phyloP scores from a whole-genome alignment of 225 moss, liverwort and hornwort genomes.

The Climacium dendroides region DNA sequence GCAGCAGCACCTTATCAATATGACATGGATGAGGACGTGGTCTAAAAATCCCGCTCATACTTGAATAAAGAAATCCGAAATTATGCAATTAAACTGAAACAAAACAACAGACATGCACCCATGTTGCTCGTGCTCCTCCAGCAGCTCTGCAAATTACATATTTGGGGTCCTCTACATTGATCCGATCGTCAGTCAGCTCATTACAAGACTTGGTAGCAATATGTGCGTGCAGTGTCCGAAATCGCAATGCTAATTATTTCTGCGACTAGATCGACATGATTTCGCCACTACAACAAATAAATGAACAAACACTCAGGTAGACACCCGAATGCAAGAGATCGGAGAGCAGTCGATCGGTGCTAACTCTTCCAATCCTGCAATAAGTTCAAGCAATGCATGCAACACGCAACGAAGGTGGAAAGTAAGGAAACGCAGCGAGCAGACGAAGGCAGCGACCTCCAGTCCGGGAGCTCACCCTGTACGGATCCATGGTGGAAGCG shows the following conservation, averaged over 20 bases:
- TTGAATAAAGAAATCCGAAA: not conserved
- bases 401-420: not conserved
- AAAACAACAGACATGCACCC: not conserved
- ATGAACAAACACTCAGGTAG: too few species aligned
- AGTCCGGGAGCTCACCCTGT: constrained; percentile 30
- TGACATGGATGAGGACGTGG: not conserved
- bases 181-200: not conserved
- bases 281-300: not conserved
- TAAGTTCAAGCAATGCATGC: not conserved
- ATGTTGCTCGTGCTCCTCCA: not conserved
- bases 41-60: not conserved
- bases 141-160: not conserved
- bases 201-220: not conserved
- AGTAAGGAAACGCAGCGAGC: not conserved
- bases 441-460: not conserved
- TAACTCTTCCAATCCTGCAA: not conserved
- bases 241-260: not conserved
- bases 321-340: not conserved
- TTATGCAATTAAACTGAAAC: not conserved
- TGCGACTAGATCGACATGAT: not conserved
- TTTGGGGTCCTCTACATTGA: not conserved
- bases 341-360: not conserved
- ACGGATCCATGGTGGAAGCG: constrained; percentile 42
- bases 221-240: not conserved
- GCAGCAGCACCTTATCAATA: not conserved